phyloP scores from a whole-genome alignment of 495 filamentous ascomycete species.

The Pyronema omphalodes region DNA sequence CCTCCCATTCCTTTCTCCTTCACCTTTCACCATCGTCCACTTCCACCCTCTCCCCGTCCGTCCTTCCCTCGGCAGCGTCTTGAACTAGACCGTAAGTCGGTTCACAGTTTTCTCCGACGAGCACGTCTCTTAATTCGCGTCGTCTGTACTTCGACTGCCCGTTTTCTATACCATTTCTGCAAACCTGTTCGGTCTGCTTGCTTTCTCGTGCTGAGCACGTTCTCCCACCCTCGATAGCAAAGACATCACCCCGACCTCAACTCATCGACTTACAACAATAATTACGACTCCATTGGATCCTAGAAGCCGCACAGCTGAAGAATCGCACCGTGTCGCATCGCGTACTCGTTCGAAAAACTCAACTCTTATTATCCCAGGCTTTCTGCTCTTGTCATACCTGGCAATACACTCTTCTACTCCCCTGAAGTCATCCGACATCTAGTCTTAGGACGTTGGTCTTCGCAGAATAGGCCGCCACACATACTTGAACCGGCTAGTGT shows the following conservation, averaged over 20 bases:
- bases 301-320: background rate
- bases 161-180: background rate
- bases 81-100: background rate
- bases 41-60: background rate
- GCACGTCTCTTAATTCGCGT: background rate
- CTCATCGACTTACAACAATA: background rate
- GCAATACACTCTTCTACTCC: background rate
- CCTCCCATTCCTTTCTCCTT: background rate
- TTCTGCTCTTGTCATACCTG: background rate
- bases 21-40: background rate
- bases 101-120: background rate
- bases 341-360: background rate
- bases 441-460: background rate
- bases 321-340: background rate
- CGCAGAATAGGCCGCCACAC: background rate
- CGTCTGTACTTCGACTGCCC: background rate
- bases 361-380: background rate
- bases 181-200: conserved; percentile 1
- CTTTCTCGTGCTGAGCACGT: conserved; percentile 7
- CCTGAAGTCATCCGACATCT: background rate
- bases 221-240: background rate
- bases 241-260: background rate
- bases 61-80: background rate
- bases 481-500: background rate
- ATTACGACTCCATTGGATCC: background rate